Evolutionary conservation across 495 filamentous ascomycete species (phyloP), one percentile per base, ranked within the genome.

Genomic region (Penicillium antarcticum): DNA sequence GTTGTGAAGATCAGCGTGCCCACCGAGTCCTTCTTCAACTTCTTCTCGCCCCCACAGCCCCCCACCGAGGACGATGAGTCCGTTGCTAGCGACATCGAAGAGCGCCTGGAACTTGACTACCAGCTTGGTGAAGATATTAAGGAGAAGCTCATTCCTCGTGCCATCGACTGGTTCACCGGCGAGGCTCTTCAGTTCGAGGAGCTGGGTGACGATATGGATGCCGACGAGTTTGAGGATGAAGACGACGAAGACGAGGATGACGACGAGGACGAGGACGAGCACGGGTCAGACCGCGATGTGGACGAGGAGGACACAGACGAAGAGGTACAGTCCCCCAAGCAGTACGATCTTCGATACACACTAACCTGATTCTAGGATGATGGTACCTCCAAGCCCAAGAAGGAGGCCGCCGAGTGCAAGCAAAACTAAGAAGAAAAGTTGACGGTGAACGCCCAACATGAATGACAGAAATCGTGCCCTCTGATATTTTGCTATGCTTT

Each of bases 21-120:
- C 3, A 96, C 91, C 33, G 94, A 96, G 68, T 97, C 92, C 8
- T 99, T 99, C 81, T 99, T 99, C 84, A 97, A 97, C 80, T 99
- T 99, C 84, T 98, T 99, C 79, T 87, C 88, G 31, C 95, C 94
- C 5, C 95, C 95, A 2, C 89, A 89, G 72, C 86, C 90, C 43
- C 95, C 92, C 4, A 78, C 74, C 34, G 85, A 85, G 39, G 83
- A 84, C 37, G 81, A 85, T 46, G 87, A 91, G 45, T 91, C 95
- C 53, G 83, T 87, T 47, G 80, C 86, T 32, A 86, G 83, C 34
- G 95, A 97, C 63, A 95, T 99, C 52, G 95, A 97, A 76, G 92
- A 96, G 76, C 92, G 95, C 52, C 80, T 99, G 21, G 95, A 99
- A 76, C 85, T 99, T 44, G 95, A 99, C 70, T 99, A 99, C 68